Conservation (phyloP, 2,329 filamentous ascomycete species). For the Beauveria varroae region DNA sequence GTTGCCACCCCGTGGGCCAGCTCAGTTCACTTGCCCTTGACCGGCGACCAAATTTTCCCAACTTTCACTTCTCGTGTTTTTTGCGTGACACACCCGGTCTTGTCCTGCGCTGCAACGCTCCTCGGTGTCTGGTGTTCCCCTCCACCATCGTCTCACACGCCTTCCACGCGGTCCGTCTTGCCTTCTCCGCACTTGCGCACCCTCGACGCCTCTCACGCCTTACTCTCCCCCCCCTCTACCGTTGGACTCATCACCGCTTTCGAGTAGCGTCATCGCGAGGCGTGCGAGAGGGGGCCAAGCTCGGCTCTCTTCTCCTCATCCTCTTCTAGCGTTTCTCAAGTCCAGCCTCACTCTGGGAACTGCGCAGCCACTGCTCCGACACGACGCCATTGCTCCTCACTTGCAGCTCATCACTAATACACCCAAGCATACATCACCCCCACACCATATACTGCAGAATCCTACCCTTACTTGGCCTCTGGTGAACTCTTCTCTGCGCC, state of each 20-base stretch:
- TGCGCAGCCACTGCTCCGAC: not conserved
- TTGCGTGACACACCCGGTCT: constrained; percentile 3
- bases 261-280: constrained; percentile 1
- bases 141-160: not conserved
- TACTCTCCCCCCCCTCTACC: not conserved
- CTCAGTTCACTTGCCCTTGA: not conserved
- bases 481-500: not conserved
- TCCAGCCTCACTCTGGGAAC: not conserved
- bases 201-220: constrained; percentile 2
- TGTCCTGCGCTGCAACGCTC: not conserved
- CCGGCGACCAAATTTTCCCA: not conserved
- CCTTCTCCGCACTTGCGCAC: constrained; percentile 5
- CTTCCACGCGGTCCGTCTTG: not conserved
- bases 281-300: constrained; percentile 7
- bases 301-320: constrained; percentile 2
- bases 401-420: constrained; percentile 8
- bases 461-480: not conserved
- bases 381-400: constrained; percentile 2
- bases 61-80: not conserved
- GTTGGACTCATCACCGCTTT: constrained; percentile 10
- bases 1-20: not conserved
- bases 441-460: constrained; percentile 2
- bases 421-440: not conserved
- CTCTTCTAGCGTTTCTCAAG: constrained; percentile 9
- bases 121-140: not conserved